A percentile compares a stretch with the other conserved stretches of the same genome.
Conservation (phyloP, 257 asterid genomes). For the Primulina eburnea region DNA sequence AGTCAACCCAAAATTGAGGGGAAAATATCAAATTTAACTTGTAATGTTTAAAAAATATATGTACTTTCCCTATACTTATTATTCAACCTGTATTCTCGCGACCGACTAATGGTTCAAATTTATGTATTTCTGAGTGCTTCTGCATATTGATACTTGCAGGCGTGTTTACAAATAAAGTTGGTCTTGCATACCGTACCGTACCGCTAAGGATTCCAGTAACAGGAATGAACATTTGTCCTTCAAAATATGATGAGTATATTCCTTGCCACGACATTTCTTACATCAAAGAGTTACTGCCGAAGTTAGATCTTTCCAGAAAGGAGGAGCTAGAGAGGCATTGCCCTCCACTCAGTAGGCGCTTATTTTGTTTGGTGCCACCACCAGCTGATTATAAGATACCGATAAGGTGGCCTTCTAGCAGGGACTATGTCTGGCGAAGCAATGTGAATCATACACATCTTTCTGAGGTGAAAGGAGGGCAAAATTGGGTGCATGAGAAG, state of each 20-base stretch:
- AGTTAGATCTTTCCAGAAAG: conserved; percentile 61
- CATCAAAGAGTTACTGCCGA: conserved; percentile 61
- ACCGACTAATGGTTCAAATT: not conserved
- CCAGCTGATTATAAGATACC: conserved; percentile 89
- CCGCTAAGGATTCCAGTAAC: conserved; percentile 63
- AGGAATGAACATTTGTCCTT: conserved; percentile 76
- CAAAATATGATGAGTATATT: conserved; percentile 67
- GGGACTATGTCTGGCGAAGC: conserved; percentile 93
- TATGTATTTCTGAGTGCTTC: conserved; percentile 14
- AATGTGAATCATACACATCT: conserved; percentile 88
- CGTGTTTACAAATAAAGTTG: conserved; percentile 57
- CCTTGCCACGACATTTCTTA: conserved; percentile 82
- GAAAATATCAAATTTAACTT: not conserved
- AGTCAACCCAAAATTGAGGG: conserved; percentile 1
- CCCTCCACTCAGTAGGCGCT: conserved; percentile 60
- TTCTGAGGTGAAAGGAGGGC: conserved; percentile 93
- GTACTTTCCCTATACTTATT: too few species aligned
- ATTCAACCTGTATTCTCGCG: too few species aligned
- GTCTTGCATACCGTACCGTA: conserved; percentile 49
- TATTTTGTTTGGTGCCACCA: conserved; percentile 88
- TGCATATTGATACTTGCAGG: conserved; percentile 37
- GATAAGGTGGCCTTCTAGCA: conserved; percentile 81
- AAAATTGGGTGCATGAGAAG: conserved; percentile 88
- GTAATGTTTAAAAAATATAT: too few species aligned
- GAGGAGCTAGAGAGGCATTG: conserved; percentile 95